Conservation (phyloP, 805 yeast genomes). For the Starmerella stigmatis region DNA sequence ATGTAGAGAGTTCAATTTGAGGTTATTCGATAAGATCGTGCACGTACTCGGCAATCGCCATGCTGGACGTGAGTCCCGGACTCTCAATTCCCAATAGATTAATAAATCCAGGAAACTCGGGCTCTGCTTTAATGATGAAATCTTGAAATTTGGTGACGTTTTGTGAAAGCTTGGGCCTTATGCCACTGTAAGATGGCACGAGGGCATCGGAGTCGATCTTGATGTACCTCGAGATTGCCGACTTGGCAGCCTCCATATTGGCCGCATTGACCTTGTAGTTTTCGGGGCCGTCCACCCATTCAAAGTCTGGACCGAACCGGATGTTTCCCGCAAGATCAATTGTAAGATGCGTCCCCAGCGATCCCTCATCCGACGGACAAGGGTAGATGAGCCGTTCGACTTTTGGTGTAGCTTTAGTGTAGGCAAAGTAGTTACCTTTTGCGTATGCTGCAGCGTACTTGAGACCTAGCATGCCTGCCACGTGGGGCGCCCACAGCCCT, state of each 20-base stretch:
- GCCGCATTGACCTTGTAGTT: constrained; percentile 27
- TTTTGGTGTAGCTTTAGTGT: constrained; percentile 40
- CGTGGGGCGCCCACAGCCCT: constrained; percentile 63
- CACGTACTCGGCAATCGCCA: constrained; percentile 77
- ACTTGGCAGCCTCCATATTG: constrained; percentile 46
- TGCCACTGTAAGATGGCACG: constrained; percentile 65
- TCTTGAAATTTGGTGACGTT: constrained; percentile 48
- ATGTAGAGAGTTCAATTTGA: no score
- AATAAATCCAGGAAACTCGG: constrained; percentile 53
- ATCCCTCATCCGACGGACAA: constrained; percentile 59
- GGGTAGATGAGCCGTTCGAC: constrained; percentile 62
- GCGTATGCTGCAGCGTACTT: constrained; percentile 57
- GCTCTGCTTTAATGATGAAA: constrained; percentile 61
- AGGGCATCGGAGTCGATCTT: constrained; percentile 42
- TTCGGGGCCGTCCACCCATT: constrained; percentile 47
- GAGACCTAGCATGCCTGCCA: constrained; percentile 57
- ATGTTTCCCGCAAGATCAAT: constrained; percentile 70
- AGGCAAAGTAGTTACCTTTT: constrained; percentile 72
- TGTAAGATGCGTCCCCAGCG: constrained; percentile 81
- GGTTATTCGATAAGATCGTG: constrained; percentile 20
- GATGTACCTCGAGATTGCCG: constrained; percentile 54
- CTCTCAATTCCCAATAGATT: constrained; percentile 78
- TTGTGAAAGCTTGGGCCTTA: constrained; percentile 63
- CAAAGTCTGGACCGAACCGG: constrained; percentile 81
- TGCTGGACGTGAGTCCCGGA: constrained; percentile 75